Conservation (phyloP, 2,329 filamentous ascomycete species). For the Ophiostoma novo-ulmi region DNA sequence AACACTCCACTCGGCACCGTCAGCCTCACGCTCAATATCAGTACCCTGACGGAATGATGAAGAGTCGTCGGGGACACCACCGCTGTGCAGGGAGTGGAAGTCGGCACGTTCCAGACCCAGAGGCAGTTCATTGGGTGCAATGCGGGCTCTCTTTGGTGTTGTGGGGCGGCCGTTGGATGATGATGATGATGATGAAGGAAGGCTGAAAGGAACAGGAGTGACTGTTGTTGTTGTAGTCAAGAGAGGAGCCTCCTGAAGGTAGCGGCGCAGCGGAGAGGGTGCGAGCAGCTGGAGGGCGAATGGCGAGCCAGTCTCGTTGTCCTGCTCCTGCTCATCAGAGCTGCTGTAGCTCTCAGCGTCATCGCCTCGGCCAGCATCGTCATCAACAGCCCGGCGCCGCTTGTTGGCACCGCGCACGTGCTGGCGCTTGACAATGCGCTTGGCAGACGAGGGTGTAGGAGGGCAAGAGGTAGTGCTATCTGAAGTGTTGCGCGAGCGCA, state of each 20-base stretch:
- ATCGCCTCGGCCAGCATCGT: constrained; percentile 40
- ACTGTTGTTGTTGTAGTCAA: neutral
- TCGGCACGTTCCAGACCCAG: constrained; percentile 55
- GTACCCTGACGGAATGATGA: constrained; percentile 29
- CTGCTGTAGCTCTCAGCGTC: constrained; percentile 38
- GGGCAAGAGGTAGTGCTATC: constrained; percentile 9
- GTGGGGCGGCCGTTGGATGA: constrained; percentile 35
- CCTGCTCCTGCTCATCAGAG: constrained; percentile 26
- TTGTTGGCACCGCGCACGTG: constrained; percentile 48
- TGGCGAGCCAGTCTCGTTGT: constrained; percentile 27
- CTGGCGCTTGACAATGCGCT: constrained; percentile 50
- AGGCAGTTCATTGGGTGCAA: constrained; percentile 56
- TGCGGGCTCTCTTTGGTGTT: constrained; percentile 57
- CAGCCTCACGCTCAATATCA: constrained; percentile 42
- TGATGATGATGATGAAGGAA: neutral
- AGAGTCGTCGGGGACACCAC: constrained; percentile 30
- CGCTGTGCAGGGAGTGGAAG: constrained; percentile 48
- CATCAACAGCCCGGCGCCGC: constrained; percentile 44
- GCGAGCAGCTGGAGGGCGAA: constrained; percentile 18
- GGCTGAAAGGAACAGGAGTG: neutral
- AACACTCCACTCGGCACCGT: constrained; percentile 51
- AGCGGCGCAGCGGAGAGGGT: neutral
- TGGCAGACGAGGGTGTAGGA: constrained; percentile 25
- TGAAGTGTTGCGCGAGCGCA: constrained; percentile 41
- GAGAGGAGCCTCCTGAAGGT: neutral